Percentiles rank a stretch among this genome's conserved stretches.
phyloP scores from a whole-genome alignment of 108 stramenopile genomes.

The Seminavis robusta region DNA sequence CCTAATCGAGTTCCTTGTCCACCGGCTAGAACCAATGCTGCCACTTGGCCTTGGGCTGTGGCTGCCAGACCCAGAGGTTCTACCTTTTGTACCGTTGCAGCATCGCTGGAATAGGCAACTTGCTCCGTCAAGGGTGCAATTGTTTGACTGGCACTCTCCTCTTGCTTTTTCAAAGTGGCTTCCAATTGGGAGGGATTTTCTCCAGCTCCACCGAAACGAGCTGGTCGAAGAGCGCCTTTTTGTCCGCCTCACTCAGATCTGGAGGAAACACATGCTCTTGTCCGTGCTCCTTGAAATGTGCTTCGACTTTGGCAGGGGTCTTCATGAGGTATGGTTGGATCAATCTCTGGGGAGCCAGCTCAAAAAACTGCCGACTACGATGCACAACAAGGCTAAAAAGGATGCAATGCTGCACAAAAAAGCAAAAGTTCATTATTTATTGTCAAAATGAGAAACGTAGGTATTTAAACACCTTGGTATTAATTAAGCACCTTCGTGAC shows the following conservation, averaged over 20 bases:
- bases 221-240: constrained; percentile 24
- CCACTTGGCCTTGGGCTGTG: constrained; percentile 62
- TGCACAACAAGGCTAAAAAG: too few relatives aligned
- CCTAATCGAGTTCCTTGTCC: too few relatives aligned
- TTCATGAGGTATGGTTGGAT: too few relatives aligned
- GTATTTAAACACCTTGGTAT: too few relatives aligned
- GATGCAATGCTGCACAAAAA: too few relatives aligned
- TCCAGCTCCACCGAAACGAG: constrained; percentile 42
- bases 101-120: constrained; percentile 27
- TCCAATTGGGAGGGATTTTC: constrained; percentile 40
- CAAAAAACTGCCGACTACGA: too few relatives aligned
- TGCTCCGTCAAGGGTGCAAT: constrained; percentile 54
- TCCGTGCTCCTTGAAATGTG: constrained; percentile 39
- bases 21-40: constrained; percentile 87
- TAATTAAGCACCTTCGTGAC: too few relatives aligned
- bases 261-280: constrained; percentile 42
- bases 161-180: constrained; percentile 40
- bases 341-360: too few relatives aligned
- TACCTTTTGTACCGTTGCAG: constrained; percentile 2
- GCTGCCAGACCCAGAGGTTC: constrained; percentile 50
- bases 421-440: too few relatives aligned
- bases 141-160: constrained; percentile 10
- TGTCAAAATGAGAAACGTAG: too few relatives aligned
- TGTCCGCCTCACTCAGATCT: constrained; percentile 8
- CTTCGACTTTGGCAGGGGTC: constrained; percentile 26